Evolutionary conservation across 2,329 filamentous ascomycete species (phyloP), one percentile per base, ranked within the genome.

Genomic region (Rutstroemia sp.): DNA sequence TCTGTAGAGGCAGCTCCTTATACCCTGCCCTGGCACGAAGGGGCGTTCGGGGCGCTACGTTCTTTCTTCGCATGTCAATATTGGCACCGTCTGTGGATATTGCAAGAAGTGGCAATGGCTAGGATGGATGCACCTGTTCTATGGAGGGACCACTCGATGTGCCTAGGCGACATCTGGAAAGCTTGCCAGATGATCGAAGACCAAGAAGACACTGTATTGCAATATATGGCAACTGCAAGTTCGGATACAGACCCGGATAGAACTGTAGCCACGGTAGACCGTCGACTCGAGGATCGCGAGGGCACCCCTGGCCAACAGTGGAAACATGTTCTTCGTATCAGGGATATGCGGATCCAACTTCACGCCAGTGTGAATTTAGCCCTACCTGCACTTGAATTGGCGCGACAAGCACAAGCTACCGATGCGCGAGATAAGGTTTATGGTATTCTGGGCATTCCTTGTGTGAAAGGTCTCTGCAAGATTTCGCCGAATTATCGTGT

Each of bases 351-450:
- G 21, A 38, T 49, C 5, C 10, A 9, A 9, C 19, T 42, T 27
- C 52, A 55, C 5, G 19, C 16, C 5, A 38, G 52, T 25, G 14
- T 55, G 9, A 21, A 4, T 44, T 23, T 37, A 5, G 52, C 52
- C 3, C 25, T 55, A 4, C 52, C 52, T 10, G 52, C 46, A 7
- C 25, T 55, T 8, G 46, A 54, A 30, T 23, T 55, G 17, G 48
- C 54, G 17, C 49, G 39, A 9, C 47, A 46, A 21, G 47, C 47
- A 17, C 55, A 57, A 54, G 55, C 55, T 23, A 57, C 55, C 25
- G 49, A 53, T 46, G 39, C 55, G 17, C 34, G 48, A 16, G 55
- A 57, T 9, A 57, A 57, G 34, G 50, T 57, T 7, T 57, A 53
- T 54, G 55, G 48, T 1, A 52, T 57, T 10, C 34, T 57, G 14